A percentile compares a stretch with the other conserved stretches of the same genome.
Evolutionary conservation across 208 protist species (phyloP).

Genomic region (Trypanosoma congolense): DNA sequence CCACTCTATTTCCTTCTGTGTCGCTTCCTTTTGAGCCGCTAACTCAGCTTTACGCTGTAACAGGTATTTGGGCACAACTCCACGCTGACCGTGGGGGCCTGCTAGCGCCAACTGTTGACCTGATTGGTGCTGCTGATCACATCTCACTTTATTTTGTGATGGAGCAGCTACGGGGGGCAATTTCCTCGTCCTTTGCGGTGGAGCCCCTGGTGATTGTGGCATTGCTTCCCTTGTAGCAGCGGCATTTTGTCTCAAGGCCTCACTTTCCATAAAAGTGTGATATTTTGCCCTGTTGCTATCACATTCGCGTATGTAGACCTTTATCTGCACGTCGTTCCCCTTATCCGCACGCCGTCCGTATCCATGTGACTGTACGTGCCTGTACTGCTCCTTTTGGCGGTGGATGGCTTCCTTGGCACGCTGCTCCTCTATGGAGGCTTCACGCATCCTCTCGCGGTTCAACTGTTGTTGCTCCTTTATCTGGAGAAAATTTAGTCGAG

Average conservation of each 20-base stretch:
- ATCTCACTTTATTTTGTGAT: neutral
- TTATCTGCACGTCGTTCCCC: constrained; percentile 62
- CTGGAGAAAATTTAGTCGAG: constrained; percentile 65
- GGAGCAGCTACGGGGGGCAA: constrained; percentile 6
- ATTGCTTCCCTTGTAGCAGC: neutral
- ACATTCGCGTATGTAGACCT: constrained; percentile 84
- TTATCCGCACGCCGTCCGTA: constrained; percentile 24
- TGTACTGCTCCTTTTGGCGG: constrained; percentile 55
- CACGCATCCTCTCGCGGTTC: constrained; percentile 51
- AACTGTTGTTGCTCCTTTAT: constrained; percentile 84
- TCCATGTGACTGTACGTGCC: constrained; percentile 52
- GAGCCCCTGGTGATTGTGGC: constrained; percentile 2
- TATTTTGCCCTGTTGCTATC: constrained; percentile 40
- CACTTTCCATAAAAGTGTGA: constrained; percentile 53
- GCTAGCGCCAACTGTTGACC: neutral
- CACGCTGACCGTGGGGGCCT: constrained; percentile 21
- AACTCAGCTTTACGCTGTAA: constrained; percentile 81
- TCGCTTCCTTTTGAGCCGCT: constrained; percentile 59
- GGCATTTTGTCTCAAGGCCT: constrained; percentile 12
- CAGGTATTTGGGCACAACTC: constrained; percentile 66
- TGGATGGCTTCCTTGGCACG: constrained; percentile 27
- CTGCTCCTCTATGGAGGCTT: constrained; percentile 39
- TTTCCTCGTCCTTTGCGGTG: neutral
- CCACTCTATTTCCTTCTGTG: constrained; percentile 43
- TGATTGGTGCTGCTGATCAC: neutral